phyloP scores from a whole-genome alignment of 2,329 filamentous ascomycete species.

The Clarireedia paspali region DNA sequence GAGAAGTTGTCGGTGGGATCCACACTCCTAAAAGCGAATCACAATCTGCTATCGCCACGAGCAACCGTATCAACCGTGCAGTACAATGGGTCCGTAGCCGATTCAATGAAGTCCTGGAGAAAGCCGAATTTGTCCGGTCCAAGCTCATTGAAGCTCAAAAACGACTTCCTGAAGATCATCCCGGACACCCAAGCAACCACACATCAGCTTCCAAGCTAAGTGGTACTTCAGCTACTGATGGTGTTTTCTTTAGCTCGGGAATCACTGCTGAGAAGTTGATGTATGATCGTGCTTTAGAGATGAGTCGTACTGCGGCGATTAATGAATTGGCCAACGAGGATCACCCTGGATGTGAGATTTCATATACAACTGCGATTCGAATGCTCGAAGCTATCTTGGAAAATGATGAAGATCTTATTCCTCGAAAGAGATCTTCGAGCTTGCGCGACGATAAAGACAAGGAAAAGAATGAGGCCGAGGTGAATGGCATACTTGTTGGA shows the following conservation, averaged over 20 bases:
- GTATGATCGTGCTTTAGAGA: constrained; percentile 95
- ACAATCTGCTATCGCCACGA: constrained; percentile 33
- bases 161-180: constrained; percentile 74
- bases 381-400: constrained; percentile 95
- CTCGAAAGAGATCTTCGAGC: constrained; percentile 33
- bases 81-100: constrained; percentile 92
- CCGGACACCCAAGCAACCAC: constrained; percentile 76
- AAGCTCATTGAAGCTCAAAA: constrained; percentile 83
- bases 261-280: constrained; percentile 94
- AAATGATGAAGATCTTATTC: constrained; percentile 56
- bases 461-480: constrained; percentile 38
- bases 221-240: constrained; percentile 54
- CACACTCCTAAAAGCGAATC: constrained; percentile 35
- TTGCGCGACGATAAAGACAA: constrained; percentile 36
- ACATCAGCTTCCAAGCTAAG: constrained; percentile 46
- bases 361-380: constrained; percentile 85
- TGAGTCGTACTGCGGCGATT: constrained; percentile 90
- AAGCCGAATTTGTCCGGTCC: constrained; percentile 86
- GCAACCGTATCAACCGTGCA: constrained; percentile 75
- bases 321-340: constrained; percentile 94
- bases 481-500: constrained; percentile 54
- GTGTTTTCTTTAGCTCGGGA: constrained; percentile 77
- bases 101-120: constrained; percentile 96
- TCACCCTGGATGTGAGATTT: constrained; percentile 78
- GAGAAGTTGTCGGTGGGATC: constrained; percentile 43